Evolutionary conservation across 768 basidiomycete species (phyloP), one percentile per base, ranked within the genome.

Genomic region (Mycena maculata): DNA sequence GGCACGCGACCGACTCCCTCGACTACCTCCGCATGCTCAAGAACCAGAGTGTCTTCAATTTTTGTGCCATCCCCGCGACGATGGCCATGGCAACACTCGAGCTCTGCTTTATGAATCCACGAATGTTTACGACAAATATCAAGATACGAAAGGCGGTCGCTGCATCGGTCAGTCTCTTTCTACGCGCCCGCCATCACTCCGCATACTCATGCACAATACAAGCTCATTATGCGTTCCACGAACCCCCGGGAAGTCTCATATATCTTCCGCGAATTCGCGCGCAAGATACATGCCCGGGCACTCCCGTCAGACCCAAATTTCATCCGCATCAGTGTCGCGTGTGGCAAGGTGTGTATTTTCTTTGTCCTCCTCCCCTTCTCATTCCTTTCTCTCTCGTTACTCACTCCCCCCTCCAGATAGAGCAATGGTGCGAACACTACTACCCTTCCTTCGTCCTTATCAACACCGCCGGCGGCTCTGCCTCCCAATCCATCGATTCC

Each of bases 21-120:
- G 97, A 99, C 76, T 99, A 98, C 78, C 86, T 99, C 70, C 84
- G 87, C 42, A 78, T 98, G 48, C 82, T 98, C 74, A 91, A 88
- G 77, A 96, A 93, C 80, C 96, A 98, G 81, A 92, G 86, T 61
- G 90, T 98, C 22, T 99, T 99, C 85, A 93, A 93, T 76, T 98
- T 99, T 79, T 95, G 94, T 71, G 95, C 97, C 0, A 93, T 99
- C 64, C 97, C 97, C 8, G 93, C 91, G 20, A 87, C 91, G 15
- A 98, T 99, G 96, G 96, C 97, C 0, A 91, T 99, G 69, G 96
- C 97, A 12, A 99, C 97, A 9, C 85, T 99, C 23, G 88, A 91
- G 54, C 78, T 94, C 49, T 97, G 95, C 78, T 98, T 96, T 82
- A 96, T 94, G 93, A 99, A 99, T 80, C 87, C 87, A 10, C 82